Evolutionary conservation across 2,329 filamentous ascomycete species (phyloP).

Genomic region (Corinectria fuckeliana): DNA sequence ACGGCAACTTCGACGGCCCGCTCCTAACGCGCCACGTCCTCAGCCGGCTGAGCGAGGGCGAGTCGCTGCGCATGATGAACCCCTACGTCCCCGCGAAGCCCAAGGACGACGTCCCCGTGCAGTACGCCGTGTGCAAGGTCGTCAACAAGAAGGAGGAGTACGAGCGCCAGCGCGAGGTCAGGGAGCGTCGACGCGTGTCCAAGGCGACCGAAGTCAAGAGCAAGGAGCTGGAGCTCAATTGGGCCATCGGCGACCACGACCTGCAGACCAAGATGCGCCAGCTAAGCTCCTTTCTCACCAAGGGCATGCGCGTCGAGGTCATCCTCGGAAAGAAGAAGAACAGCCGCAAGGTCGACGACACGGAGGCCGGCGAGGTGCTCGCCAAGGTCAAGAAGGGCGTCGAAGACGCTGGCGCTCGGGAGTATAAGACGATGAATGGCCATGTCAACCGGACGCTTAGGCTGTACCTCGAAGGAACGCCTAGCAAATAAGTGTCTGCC

Average conservation of each 20-base stretch:
- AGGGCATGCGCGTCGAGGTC: conserved; percentile 79
- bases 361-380: conserved; percentile 68
- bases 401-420: conserved; percentile 47
- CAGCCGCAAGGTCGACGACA: conserved; percentile 61
- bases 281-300: conserved; percentile 71
- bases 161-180: conserved; percentile 49
- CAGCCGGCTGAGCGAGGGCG: conserved; percentile 41
- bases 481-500: conserved; percentile 13
- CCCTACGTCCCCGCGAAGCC: conserved; percentile 45
- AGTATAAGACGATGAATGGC: conserved; percentile 54
- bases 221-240: conserved; percentile 90
- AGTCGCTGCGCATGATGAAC: conserved; percentile 51
- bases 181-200: conserved; percentile 53
- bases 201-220: conserved; percentile 49
- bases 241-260: conserved; percentile 82
- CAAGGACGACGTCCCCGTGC: conserved; percentile 27
- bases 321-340: conserved; percentile 71
- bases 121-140: conserved; percentile 73
- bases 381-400: conserved; percentile 44
- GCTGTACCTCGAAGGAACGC: conserved; percentile 50
- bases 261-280: conserved; percentile 73
- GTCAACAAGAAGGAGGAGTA: conserved; percentile 62
- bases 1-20: conserved; percentile 49
- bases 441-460: conserved; percentile 51
- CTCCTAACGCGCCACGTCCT: conserved; percentile 50